Percentiles rank a stretch among this genome's conserved stretches.
Evolutionary conservation across 768 basidiomycete species (phyloP).

Genomic region (Cyathus striatus): DNA sequence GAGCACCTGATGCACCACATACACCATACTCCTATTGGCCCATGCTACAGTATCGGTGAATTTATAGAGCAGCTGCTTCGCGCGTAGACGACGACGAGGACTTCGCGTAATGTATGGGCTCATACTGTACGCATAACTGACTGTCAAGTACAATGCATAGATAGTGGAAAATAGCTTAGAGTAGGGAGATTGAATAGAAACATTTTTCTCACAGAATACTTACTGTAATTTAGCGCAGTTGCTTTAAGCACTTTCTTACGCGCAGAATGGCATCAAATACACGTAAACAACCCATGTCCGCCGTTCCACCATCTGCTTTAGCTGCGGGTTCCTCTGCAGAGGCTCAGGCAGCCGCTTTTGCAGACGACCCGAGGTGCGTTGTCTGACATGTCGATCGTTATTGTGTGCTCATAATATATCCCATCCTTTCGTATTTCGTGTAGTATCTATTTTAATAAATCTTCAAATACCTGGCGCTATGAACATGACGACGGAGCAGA

Average conservation of each 20-base stretch:
- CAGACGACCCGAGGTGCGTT: conserved; percentile 64
- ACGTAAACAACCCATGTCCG: conserved; percentile 41
- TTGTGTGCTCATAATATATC: neutral
- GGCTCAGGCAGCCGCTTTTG: conserved; percentile 64
- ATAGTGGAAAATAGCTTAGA: too few relatives aligned
- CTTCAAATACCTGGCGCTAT: conserved; percentile 75
- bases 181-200: too few relatives aligned
- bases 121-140: too few relatives aligned
- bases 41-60: conserved; percentile 57
- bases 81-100: too few relatives aligned
- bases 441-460: conserved; percentile 75
- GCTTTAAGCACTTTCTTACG: neutral
- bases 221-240: too few relatives aligned
- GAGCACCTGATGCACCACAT: conserved; percentile 77
- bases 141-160: too few relatives aligned
- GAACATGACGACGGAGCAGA: conserved; percentile 91
- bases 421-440: conserved; percentile 7
- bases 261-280: conserved; percentile 26
- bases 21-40: conserved; percentile 80
- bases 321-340: conserved; percentile 50
- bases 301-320: conserved; percentile 39
- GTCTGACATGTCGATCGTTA: conserved; percentile 5
- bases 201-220: too few relatives aligned
- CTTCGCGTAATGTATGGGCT: too few relatives aligned
- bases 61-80: conserved; percentile 6